Percentiles rank a stretch among this genome's conserved stretches.
phyloP scores from a whole-genome alignment of 805 yeast genomes.

The Ogataea pini region DNA sequence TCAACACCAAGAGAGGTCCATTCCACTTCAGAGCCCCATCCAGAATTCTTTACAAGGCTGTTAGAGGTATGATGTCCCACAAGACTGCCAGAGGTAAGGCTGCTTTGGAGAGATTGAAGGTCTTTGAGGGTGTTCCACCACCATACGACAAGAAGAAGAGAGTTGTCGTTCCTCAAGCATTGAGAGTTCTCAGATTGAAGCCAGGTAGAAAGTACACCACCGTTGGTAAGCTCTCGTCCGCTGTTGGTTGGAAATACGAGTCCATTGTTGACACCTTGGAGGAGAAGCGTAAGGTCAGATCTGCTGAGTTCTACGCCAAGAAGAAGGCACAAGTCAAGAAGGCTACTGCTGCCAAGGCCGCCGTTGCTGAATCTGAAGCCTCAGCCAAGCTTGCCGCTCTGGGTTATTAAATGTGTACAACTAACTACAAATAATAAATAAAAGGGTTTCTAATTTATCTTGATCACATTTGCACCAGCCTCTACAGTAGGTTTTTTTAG shows the following conservation, averaged over 20 bases:
- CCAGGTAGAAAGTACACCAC: slow-evolving; percentile 99
- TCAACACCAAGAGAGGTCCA: slow-evolving; percentile 98
- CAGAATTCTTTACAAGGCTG: slow-evolving; percentile 98
- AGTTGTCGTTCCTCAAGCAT: slow-evolving; percentile 99
- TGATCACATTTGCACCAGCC: slow-evolving; percentile 4
- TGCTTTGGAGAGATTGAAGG: slow-evolving; percentile 99
- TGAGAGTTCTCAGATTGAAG: slow-evolving; percentile 97
- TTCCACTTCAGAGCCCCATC: slow-evolving; percentile 99
- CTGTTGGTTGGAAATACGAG: slow-evolving; percentile 99
- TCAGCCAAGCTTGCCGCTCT: slow-evolving; percentile 92
- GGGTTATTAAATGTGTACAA: slow-evolving; percentile 77
- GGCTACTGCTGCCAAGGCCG: slow-evolving; percentile 80
- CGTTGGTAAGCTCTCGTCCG: slow-evolving; percentile 90
- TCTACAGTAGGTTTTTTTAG: no score
- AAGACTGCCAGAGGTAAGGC: slow-evolving; percentile 99
- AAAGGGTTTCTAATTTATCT: slow-evolving; percentile 22
- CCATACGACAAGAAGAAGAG: slow-evolving; percentile 99
- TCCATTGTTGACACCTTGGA: slow-evolving; percentile 95
- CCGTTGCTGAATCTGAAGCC: slow-evolving; percentile 88
- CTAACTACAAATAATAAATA: slow-evolving; percentile 18
- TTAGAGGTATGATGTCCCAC: slow-evolving; percentile 99
- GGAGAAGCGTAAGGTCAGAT: slow-evolving; percentile 98
- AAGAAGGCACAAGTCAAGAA: slow-evolving; percentile 96
- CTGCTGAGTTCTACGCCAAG: slow-evolving; percentile 98
- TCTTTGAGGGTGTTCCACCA: slow-evolving; percentile 99